Evolutionary conservation across 129 eudicot genomes (phyloP), one percentile per base, ranked within the genome.

Genomic region (Kitagawia praeruptora): DNA sequence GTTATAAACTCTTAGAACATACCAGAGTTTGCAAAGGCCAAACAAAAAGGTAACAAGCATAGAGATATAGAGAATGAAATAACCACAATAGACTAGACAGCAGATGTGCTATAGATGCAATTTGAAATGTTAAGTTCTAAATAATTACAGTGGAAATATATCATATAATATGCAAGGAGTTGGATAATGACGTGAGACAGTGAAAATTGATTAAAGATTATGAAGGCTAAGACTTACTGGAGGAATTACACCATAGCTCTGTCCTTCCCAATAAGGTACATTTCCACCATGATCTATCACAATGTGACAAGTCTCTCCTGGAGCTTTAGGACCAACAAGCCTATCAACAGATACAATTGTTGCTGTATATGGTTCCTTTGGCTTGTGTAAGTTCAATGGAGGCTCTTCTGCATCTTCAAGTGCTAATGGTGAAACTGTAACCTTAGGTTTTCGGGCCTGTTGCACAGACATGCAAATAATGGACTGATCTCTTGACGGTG

Each of bases 231-330:
- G 81, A 84, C 96, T 87, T 90, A 95, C 99, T 7, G 97, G 97
- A 78, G 99, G 99, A 83, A 95, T 86, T 41, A 95, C 87, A 58
- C 99, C 99, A 51, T 95, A 95, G 79, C 99, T 95, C 79, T 95
- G 99, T 72, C 99, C 99, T 85, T 95, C 99, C 98, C 99, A 95
- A 82, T 95, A 95, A 21, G 99, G 99, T 76, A 95, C 90, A 71
- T 95, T 92, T 56, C 96, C 99, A 72, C 79, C 97, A 77, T 95
- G 99, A 82, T 95, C 96, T 69, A 95, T 95, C 75, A 95, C 96
- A 72, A 95, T 85, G 86, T 95, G 99, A 78, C 97, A 95, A 44
- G 97, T 92, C 86, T 95, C 98, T 75, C 98, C 98, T 23, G 98
- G 97, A 85, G 99, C 97, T 80, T 89, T 85, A 34, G 93, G 97